Evolutionary conservation across 192 early-diverging fungal genomes (phyloP).

Genomic region (Linnemannia exigua): DNA sequence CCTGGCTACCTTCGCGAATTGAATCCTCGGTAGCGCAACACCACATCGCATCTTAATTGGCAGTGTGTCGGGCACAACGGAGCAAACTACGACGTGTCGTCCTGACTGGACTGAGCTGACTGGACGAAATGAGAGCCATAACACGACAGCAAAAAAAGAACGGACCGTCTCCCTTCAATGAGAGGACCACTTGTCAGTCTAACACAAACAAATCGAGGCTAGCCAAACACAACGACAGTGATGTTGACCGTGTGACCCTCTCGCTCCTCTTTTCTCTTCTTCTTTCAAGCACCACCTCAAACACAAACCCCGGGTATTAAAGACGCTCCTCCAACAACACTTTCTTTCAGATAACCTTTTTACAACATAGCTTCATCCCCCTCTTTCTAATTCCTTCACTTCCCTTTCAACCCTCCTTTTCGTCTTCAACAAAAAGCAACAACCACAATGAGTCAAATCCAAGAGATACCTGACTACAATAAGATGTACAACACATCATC

Average conservation of each 20-base stretch:
- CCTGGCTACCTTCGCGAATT: background rate
- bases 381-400: background rate
- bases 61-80: background rate
- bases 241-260: background rate
- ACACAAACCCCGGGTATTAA: background rate
- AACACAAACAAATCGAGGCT: background rate
- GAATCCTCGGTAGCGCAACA: too few species aligned
- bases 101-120: too few species aligned
- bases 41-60: background rate
- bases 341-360: background rate
- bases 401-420: background rate
- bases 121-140: too few species aligned
- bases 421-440: background rate
- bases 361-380: background rate
- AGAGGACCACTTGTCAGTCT: background rate
- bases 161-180: background rate
- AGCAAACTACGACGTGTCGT: background rate
- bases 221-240: background rate
- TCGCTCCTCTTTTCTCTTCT: background rate
- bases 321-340: background rate
- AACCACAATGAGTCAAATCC: background rate
- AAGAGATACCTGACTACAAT: constrained; percentile 23
- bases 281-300: background rate
- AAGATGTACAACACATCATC: constrained; percentile 18
- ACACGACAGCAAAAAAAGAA: too few species aligned